These are phyloP conservation scores for Cercospora berteroae DNA, from an alignment of 2,329 filamentous ascomycete genomes.

Conservation along the genomic window DNA sequence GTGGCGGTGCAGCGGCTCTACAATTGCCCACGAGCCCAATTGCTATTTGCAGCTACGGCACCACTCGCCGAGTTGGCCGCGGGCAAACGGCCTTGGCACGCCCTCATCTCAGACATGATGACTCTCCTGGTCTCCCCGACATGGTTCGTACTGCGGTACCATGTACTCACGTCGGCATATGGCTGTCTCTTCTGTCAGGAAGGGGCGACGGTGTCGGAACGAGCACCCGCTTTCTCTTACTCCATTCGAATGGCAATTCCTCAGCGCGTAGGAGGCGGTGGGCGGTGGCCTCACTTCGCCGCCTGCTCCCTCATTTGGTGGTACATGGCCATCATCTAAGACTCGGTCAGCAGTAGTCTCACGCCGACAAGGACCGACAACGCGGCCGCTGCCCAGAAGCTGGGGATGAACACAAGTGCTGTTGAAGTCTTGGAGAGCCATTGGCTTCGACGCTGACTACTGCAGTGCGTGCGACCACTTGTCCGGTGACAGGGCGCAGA, in stretches of 20 bases:
- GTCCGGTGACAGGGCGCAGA: not conserved
- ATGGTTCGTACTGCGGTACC: not conserved
- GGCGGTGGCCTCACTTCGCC: not conserved
- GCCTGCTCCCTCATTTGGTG: constrained; percentile 4
- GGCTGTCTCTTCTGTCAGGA: not conserved
- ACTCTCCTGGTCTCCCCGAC: not conserved
- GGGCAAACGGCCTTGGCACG: constrained; percentile 7
- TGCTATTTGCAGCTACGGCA: constrained; percentile 6
- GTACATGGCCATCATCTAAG: constrained; percentile 15
- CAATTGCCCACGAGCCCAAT: constrained; percentile 4
- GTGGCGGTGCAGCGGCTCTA: constrained; percentile 6
- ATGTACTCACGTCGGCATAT: constrained; percentile 9
- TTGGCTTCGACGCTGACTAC: not conserved
- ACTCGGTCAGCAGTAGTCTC: constrained; percentile 9
- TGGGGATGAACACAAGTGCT: not conserved
- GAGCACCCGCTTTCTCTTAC: constrained; percentile 11
- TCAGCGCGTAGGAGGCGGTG: not conserved
- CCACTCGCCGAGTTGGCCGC: constrained; percentile 1
- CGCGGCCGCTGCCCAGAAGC: not conserved
- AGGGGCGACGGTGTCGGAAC: not conserved
- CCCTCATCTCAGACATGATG: not conserved
- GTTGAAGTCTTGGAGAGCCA: not conserved
- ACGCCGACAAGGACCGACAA: not conserved
- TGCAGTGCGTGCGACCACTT: not conserved
- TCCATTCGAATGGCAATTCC: not conserved